Base-by-base conservation (phyloP, 140 eudicot genomes). In the Senecio squalidus region DNA sequence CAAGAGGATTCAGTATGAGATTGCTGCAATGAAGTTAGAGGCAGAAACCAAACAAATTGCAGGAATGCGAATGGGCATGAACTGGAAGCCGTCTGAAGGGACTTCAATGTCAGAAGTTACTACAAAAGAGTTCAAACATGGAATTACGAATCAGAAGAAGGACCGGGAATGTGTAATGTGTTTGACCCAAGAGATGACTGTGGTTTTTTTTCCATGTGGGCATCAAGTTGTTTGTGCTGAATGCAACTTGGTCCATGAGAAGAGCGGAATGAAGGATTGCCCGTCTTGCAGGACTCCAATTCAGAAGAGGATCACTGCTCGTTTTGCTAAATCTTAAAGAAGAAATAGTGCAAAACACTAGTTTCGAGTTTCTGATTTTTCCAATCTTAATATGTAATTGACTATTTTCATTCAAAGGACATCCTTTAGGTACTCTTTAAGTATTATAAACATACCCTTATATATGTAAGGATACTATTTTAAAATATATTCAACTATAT, bases 131-230 rank as follows among this genome's bases (percentile, higher is more conserved):
- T 25, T 48, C 25, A 55, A 59, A 24, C 56, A n/a, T 25, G 71
- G 52, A 30, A 24, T 6, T 1, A 52, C 9, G 45, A 55, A 52
- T 14, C 44, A 44, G 16, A 76, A 64, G 47, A 67, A 55, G 1
- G 82, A 79, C 16, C 39, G 81, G 43, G 94, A 88, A 48, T 88
- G 96, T 54, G 82, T 84, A 23, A 84, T 88, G 96, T 88, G 96
- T 60, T 61, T 88, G 71, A 28, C 63, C 0, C 83, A 76, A 61
- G 96, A 88, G 74, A 84, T 52, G 23, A 50, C 68, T 0, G 83
- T 88, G 72, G 62, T 84, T 60, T 81, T 88, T 71, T 65, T 81
- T 44, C 96, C 96, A 1, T 88, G 96, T 55, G 84, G 87, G 3
- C 96, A 88, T 65, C 82, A 75, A 70, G 96, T 83, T 53, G 71